These are phyloP conservation scores for Saprolegnia diclina DNA, from an alignment of 352 stramenopile genomes.

Conservation along the genomic window DNA sequence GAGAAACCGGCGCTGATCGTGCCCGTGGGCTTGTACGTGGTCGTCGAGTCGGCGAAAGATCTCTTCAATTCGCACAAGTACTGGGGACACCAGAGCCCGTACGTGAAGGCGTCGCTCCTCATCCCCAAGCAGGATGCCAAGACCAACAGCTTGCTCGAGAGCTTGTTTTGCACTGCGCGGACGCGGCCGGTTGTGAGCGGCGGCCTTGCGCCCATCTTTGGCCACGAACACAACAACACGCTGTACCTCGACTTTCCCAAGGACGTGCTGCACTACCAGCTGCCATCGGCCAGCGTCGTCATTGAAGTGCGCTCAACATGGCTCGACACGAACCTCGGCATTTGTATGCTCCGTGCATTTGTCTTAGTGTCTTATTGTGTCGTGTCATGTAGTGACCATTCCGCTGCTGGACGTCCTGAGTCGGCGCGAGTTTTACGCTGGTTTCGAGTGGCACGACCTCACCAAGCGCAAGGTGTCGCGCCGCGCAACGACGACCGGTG, in stretches of 20 bases:
- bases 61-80: constrained; percentile 79
- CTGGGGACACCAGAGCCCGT: constrained; percentile 80
- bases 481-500: constrained; percentile 40
- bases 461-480: constrained; percentile 70
- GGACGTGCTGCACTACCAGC: constrained; percentile 37
- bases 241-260: constrained; percentile 65
- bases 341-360: constrained; percentile 47
- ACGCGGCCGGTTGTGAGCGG: constrained; percentile 75
- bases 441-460: constrained; percentile 85
- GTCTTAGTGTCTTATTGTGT: not conserved
- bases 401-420: not conserved
- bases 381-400: not conserved
- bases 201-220: constrained; percentile 65
- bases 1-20: constrained; percentile 63
- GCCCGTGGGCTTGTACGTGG: constrained; percentile 72
- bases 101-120: constrained; percentile 75
- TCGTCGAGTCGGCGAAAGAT: constrained; percentile 69
- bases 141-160: constrained; percentile 51
- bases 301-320: constrained; percentile 81
- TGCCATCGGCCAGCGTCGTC: constrained; percentile 73
- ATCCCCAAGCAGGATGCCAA: constrained; percentile 72
- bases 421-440: constrained; percentile 30
- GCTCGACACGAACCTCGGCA: constrained; percentile 78
- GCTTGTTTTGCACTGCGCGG: constrained; percentile 65
- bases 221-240: constrained; percentile 71